Conservation (phyloP, 305 asterid species). For the Vinca major region DNA sequence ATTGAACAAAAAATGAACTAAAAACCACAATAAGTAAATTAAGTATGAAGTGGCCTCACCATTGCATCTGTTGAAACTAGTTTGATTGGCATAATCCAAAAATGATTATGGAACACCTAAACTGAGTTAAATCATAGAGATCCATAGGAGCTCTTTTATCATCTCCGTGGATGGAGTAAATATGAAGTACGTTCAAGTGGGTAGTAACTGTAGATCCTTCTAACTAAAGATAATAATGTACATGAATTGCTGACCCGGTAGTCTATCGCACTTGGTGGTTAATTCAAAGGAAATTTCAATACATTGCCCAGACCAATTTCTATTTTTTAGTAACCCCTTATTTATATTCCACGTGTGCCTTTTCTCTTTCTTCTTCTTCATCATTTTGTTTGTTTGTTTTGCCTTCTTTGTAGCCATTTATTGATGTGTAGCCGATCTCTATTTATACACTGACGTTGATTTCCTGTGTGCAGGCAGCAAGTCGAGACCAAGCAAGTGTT, state of each 20-base stretch:
- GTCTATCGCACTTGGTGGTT: neutral
- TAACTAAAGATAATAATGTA: too few species aligned
- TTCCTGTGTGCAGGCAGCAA: constrained; percentile 58
- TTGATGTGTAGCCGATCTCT: neutral
- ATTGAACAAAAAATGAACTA: neutral
- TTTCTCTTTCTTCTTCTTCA: neutral
- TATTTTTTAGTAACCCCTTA: neutral
- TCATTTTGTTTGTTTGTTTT: neutral
- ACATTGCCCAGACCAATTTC: neutral
- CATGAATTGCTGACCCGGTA: neutral
- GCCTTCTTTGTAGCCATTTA: too few species aligned
- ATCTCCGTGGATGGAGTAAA: too few species aligned
- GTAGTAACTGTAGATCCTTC: too few species aligned
- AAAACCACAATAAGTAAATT: neutral
- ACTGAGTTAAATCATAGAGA: neutral
- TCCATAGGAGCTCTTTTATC: too few species aligned
- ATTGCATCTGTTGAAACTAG: too few species aligned
- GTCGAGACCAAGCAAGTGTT: constrained; percentile 60
- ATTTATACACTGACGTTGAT: neutral
- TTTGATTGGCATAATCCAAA: too few species aligned
- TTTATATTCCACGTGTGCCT: neutral
- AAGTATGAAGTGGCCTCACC: neutral
- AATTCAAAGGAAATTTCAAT: neutral
- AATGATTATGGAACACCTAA: neutral
- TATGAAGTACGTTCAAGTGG: too few species aligned